Evolutionary conservation across 2,329 filamentous ascomycete species (phyloP).

Genomic region (Fusarium palustre): DNA sequence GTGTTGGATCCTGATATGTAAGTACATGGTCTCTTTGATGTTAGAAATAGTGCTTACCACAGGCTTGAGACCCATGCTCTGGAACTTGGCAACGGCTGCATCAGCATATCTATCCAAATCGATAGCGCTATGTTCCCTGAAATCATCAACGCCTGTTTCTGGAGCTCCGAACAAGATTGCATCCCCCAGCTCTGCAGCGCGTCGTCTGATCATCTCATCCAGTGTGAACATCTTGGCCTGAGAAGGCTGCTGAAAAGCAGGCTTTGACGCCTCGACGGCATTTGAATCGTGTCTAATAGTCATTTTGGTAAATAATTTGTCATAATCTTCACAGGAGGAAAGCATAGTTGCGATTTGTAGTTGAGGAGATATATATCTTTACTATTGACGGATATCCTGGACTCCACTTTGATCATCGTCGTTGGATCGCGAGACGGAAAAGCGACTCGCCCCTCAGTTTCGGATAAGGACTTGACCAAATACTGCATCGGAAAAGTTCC

Average conservation of each 20-base stretch:
- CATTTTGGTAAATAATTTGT: slow-evolving; percentile 9
- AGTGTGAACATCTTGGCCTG: slow-evolving; percentile 38
- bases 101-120: slow-evolving; percentile 40
- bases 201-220: slow-evolving; percentile 38
- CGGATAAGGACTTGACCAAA: slow-evolving; percentile 13
- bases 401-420: neutral
- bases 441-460: slow-evolving; percentile 11
- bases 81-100: slow-evolving; percentile 35
- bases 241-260: neutral
- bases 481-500: neutral
- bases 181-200: slow-evolving; percentile 28
- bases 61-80: slow-evolving; percentile 25
- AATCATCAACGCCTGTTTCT: slow-evolving; percentile 29
- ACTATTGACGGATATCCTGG: slow-evolving; percentile 9
- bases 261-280: slow-evolving; percentile 13
- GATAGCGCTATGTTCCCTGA: slow-evolving; percentile 37
- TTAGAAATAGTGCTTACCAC: slow-evolving; percentile 18
- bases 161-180: slow-evolving; percentile 29
- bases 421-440: slow-evolving; percentile 11
- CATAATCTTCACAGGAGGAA: neutral
- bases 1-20: slow-evolving; percentile 26
- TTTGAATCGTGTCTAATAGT: slow-evolving; percentile 42
- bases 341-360: neutral
- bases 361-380: slow-evolving; percentile 10
- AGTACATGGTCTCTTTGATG: neutral